A percentile compares a stretch with the other conserved stretches of the same genome.
Evolutionary conservation across 2,329 filamentous ascomycete genomes (phyloP).

Genomic region (Cercospora berteroae): DNA sequence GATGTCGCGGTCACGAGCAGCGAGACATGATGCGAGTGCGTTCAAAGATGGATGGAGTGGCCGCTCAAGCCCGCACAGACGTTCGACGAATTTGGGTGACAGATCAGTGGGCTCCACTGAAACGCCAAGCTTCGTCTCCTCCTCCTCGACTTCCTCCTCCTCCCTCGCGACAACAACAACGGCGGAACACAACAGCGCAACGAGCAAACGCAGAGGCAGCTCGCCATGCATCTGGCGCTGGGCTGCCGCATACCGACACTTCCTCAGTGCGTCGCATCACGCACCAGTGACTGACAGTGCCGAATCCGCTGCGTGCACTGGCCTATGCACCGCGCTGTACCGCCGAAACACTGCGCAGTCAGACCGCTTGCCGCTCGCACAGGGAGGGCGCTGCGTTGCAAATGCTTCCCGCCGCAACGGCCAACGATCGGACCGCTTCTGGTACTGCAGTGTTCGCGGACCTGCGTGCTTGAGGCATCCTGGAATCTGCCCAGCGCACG

Average conservation of each 20-base stretch:
- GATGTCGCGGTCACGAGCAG: slow-evolving; percentile 15
- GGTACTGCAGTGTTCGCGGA: background rate
- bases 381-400: background rate
- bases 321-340: background rate
- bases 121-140: background rate
- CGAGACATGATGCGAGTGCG: slow-evolving; percentile 9
- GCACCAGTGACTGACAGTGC: background rate
- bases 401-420: background rate
- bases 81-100: background rate
- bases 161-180: background rate
- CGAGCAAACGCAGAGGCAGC: background rate
- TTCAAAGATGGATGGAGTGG: background rate
- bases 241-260: background rate
- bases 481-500: background rate
- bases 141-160: background rate
- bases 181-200: background rate
- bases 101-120: slow-evolving; percentile 2
- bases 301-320: background rate
- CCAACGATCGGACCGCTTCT: background rate
- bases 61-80: background rate
- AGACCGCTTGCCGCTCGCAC: background rate
- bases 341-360: background rate
- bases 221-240: background rate
- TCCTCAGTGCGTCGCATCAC: background rate
- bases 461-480: background rate